Conservation (phyloP, 148 eudicot genomes). For the Chenopodium quinoa region DNA sequence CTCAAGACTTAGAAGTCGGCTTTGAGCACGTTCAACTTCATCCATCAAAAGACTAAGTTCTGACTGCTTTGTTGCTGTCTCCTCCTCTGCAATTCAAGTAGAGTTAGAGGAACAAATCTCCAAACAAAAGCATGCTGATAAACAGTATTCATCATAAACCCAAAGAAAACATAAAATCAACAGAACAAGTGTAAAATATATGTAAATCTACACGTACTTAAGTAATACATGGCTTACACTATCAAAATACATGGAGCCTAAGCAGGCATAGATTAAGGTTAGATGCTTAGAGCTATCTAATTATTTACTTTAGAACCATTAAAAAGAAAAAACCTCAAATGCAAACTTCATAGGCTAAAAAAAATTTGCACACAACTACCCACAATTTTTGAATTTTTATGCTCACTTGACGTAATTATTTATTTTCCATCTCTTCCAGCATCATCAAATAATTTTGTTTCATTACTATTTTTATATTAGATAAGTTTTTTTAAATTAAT, state of each 20-base stretch:
- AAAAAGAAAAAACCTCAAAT: not conserved
- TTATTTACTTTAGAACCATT: not conserved
- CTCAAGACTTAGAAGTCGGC: slow-evolving; percentile 85
- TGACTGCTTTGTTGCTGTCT: slow-evolving; percentile 87
- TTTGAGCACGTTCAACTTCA: slow-evolving; percentile 99
- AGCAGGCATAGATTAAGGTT: not conserved
- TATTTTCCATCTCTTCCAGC: not conserved
- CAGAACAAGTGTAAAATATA: not conserved
- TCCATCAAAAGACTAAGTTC: slow-evolving; percentile 93
- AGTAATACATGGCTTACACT: not conserved
- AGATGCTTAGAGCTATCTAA: no score
- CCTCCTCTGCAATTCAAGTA: slow-evolving; percentile 63
- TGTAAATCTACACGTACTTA: not conserved
- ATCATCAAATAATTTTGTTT: not conserved
- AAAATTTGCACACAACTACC: not conserved
- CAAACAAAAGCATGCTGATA: slow-evolving; percentile 3
- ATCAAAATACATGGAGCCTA: not conserved
- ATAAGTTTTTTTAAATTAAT: no score
- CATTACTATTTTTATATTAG: no score
- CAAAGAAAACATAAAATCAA: not conserved
- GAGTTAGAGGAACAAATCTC: slow-evolving; percentile 13
- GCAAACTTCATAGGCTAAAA: not conserved
- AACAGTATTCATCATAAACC: not conserved
- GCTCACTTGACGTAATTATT: not conserved
- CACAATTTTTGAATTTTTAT: not conserved